phyloP scores from a whole-genome alignment of 257 asterid species.

The Marsdenia floribunda region DNA sequence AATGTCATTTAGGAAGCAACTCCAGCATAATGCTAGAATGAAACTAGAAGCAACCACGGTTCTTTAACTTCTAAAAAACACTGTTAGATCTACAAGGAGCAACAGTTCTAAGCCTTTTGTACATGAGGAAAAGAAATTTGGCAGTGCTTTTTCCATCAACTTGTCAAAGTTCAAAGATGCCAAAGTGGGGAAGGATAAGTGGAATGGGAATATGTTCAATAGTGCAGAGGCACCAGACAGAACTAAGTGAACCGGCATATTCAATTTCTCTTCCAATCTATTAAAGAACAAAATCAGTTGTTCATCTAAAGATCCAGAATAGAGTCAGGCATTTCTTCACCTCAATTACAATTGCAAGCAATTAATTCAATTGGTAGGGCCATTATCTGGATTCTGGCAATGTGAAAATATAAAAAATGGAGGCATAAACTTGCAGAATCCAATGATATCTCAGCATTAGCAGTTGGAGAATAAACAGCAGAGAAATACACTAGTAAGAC shows the following conservation, averaged over 20 bases:
- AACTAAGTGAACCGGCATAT: not conserved
- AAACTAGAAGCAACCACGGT: not conserved
- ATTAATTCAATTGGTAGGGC: not conserved
- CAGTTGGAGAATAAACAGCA: slow-evolving; percentile 6
- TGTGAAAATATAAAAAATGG: not conserved
- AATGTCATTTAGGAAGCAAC: slow-evolving; percentile 1
- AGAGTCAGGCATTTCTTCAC: not conserved
- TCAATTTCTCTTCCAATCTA: not conserved
- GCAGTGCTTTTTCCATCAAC: not conserved
- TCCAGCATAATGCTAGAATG: not conserved
- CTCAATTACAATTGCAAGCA: not conserved
- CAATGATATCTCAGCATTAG: too few species aligned
- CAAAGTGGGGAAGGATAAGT: not conserved
- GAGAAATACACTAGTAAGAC: not conserved
- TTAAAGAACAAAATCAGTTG: not conserved
- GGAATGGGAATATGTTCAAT: not conserved
- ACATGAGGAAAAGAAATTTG: not conserved
- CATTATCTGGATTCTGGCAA: not conserved
- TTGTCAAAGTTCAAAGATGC: not conserved
- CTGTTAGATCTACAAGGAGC: not conserved
- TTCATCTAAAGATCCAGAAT: not conserved
- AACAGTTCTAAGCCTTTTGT: not conserved
- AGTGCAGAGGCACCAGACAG: not conserved
- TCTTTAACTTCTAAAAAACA: not conserved
- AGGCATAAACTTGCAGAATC: not conserved